Evolutionary conservation across 2,329 filamentous ascomycete genomes (phyloP).

Genomic region (Diatrype stigma): DNA sequence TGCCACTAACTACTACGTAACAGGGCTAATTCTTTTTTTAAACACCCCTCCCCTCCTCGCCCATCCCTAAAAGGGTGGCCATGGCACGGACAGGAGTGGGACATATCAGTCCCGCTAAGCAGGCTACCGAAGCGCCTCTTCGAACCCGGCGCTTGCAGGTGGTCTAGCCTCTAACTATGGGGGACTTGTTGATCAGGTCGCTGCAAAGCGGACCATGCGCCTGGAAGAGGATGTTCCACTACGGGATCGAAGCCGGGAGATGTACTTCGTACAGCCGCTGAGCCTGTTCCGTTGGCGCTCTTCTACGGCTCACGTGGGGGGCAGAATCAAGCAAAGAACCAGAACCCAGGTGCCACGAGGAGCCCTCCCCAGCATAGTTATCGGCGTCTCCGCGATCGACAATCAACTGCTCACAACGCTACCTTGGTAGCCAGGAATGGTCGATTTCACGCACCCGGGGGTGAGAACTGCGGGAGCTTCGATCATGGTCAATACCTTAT

Average conservation of each 20-base stretch:
- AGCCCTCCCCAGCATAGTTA: not conserved
- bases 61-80: not conserved
- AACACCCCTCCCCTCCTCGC: not conserved
- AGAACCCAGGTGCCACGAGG: not conserved
- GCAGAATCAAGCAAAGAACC: not conserved
- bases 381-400: not conserved
- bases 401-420: not conserved
- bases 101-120: not conserved
- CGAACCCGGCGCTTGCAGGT: not conserved
- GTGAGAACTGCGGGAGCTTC: not conserved
- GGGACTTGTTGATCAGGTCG: not conserved
- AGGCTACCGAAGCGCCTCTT: not conserved
- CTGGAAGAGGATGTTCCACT: not conserved
- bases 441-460: not conserved
- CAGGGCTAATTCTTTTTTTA: not conserved
- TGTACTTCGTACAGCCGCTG: not conserved
- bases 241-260: not conserved
- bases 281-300: not conserved
- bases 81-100: not conserved
- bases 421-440: not conserved
- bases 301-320: not conserved
- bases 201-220: not conserved
- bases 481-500: not conserved
- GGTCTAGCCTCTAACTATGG: not conserved
- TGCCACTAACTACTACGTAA: not conserved